phyloP scores from a whole-genome alignment of 495 filamentous ascomycete genomes.

The Lasiosphaeria ovina region DNA sequence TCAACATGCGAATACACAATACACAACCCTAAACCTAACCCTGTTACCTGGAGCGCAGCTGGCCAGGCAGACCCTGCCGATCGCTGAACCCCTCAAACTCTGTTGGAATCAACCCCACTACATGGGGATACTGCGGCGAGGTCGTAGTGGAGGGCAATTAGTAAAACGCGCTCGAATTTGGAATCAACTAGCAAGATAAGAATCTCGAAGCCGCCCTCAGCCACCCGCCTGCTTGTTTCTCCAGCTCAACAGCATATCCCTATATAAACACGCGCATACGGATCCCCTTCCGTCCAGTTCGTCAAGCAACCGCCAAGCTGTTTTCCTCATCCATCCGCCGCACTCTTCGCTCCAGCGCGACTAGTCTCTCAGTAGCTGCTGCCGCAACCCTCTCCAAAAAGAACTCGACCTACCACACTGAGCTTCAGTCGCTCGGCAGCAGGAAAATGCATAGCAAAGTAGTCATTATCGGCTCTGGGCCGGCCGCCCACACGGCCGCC shows the following conservation, averaged over 20 bases:
- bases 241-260: background rate
- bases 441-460: conserved; percentile 79
- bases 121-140: background rate
- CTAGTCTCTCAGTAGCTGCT: conserved; percentile 59
- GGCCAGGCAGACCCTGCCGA: background rate
- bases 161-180: conserved; percentile 11
- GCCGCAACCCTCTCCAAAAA: conserved; percentile 60
- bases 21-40: background rate
- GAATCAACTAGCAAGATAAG: conserved; percentile 4
- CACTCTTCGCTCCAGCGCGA: conserved; percentile 56
- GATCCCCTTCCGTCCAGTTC: conserved; percentile 2
- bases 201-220: conserved; percentile 9
- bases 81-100: background rate
- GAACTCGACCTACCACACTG: conserved; percentile 56
- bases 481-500: conserved; percentile 94
- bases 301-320: conserved; percentile 63
- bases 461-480: conserved; percentile 88
- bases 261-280: background rate
- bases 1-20: no score
- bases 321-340: conserved; percentile 73
- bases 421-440: conserved; percentile 43
- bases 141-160: background rate
- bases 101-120: background rate
- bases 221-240: background rate
- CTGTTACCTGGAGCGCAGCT: background rate